Percentiles rank a stretch among this genome's conserved stretches.
Evolutionary conservation across 352 stramenopile species (phyloP).

Genomic region (Phytophthora parvispora): DNA sequence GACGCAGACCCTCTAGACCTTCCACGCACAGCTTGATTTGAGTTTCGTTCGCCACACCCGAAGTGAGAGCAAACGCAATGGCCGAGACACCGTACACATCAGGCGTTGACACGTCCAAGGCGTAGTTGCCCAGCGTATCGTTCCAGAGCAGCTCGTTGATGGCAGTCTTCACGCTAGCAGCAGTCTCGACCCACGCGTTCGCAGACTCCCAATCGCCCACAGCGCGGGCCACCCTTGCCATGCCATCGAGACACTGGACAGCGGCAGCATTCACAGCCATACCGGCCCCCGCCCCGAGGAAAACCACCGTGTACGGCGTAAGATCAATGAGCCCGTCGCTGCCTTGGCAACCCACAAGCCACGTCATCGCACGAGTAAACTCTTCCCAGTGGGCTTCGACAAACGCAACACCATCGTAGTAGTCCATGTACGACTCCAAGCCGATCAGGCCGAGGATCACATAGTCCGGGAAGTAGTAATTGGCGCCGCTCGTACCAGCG

Average conservation of each 20-base stretch:
- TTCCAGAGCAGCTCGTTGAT: constrained; percentile 43
- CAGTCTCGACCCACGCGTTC: constrained; percentile 22
- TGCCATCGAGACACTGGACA: constrained; percentile 31
- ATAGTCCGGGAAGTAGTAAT: constrained; percentile 37
- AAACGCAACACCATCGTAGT: constrained; percentile 36
- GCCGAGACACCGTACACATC: constrained; percentile 32
- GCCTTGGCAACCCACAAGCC: constrained; percentile 22
- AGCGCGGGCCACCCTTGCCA: constrained; percentile 22
- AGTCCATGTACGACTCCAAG: constrained; percentile 45
- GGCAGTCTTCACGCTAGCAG: constrained; percentile 24
- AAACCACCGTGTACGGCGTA: constrained; percentile 20
- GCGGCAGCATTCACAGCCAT: constrained; percentile 30
- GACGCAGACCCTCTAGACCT: constrained; percentile 25
- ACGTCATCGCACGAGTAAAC: constrained; percentile 22
- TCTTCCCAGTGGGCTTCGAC: constrained; percentile 28
- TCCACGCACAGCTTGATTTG: constrained; percentile 27
- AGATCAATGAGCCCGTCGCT: constrained; percentile 31
- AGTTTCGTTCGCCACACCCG: constrained; percentile 35
- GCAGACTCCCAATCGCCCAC: constrained; percentile 27
- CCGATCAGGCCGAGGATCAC: constrained; percentile 40
- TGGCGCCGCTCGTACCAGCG: constrained; percentile 17
- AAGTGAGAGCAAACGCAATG: constrained; percentile 33
- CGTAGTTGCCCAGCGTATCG: constrained; percentile 30
- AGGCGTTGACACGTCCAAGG: constrained; percentile 17
- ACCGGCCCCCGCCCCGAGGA: constrained; percentile 23